phyloP scores from a whole-genome alignment of 352 stramenopile genomes.

The Phytophthora gonapodyides region DNA sequence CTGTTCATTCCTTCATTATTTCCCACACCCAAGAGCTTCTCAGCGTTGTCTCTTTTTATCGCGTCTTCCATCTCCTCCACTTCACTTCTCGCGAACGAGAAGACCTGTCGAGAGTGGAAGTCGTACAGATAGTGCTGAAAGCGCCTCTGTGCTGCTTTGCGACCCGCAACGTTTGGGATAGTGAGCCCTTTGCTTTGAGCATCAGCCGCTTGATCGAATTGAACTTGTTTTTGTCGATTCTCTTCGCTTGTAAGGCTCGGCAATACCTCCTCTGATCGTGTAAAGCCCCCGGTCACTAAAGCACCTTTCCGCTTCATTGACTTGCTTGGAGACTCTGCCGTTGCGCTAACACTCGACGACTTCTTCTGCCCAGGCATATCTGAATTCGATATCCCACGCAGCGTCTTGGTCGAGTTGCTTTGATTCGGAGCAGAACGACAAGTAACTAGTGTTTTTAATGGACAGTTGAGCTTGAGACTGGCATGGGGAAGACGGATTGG shows the following conservation, averaged over 20 bases:
- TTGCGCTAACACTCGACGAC: background rate
- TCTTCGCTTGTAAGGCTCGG: slow-evolving; percentile 11
- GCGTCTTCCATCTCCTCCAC: slow-evolving; percentile 18
- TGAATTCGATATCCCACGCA: background rate
- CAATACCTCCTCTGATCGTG: slow-evolving; percentile 10
- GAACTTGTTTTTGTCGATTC: slow-evolving; percentile 15
- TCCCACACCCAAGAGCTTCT: background rate
- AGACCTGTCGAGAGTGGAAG: slow-evolving; percentile 65
- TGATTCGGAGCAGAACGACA: slow-evolving; percentile 11
- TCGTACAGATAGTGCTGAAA: slow-evolving; percentile 61
- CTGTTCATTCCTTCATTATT: background rate
- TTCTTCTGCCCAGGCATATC: slow-evolving; percentile 2
- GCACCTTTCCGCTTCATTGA: slow-evolving; percentile 12
- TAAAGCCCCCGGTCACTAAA: slow-evolving; percentile 1
- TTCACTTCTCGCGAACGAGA: slow-evolving; percentile 41
- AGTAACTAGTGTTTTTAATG: slow-evolving; percentile 16
- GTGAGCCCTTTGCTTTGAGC: slow-evolving; percentile 1
- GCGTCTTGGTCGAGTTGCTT: slow-evolving; percentile 2
- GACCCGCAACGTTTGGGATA: slow-evolving; percentile 3
- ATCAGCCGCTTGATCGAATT: slow-evolving; percentile 1
- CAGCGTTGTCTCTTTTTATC: background rate
- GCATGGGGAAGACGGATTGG: slow-evolving; percentile 49
- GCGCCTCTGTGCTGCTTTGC: slow-evolving; percentile 35
- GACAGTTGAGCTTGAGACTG: slow-evolving; percentile 56
- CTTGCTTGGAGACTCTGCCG: background rate